Base-by-base conservation (phyloP, 352 stramenopile genomes). In the Phytopythium mirpurense region DNA sequence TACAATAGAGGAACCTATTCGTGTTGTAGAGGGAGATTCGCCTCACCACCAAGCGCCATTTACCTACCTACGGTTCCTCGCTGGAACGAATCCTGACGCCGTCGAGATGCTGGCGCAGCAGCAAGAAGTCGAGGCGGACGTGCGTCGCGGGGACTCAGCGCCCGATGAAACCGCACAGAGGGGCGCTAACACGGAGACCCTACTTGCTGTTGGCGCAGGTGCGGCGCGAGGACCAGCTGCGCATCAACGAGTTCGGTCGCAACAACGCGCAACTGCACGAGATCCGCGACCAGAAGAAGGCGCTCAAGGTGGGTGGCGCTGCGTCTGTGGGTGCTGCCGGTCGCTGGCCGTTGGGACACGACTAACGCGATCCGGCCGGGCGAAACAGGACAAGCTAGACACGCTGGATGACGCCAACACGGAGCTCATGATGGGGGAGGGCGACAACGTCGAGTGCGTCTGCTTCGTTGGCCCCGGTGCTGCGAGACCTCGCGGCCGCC, bases 171-270 rank as follows among this genome's bases (percentile, higher is more conserved):
- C 29, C 29, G 29, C 5, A 9, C 29, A 10, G 29, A 5, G 29
- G 29, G 5, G 29, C 29, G 35, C 35, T 38, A 6, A 38, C 12
- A 1, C 14, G 23, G n/a, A 12, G 6, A 2, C 2, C 41, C 6
- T 27, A n/a, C 41, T 12, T 18, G 19, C 12, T 29, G 54, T 10
- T 41, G 29, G 9, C 46, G n/a, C 59, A 98, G 88, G 95, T 99
- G 49, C 88, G 93, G 48, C 83, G 86, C 57, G 90, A 98, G 72
- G 96, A 99, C 77, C 96, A 99, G 78, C 67, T 97, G 62, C 83
- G 86, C 45, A 99, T 99, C 65, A 99, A 99, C 72, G 93, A 98
- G 68, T 99, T 99, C 72, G 96, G 95, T 55, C 78, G 88, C 56
- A 88, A 98, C 66, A 99, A 99, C 78, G 92, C 92, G 31, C 68